Percentiles rank a stretch among this genome's conserved stretches.
phyloP scores from a whole-genome alignment of 1,139 yeast species.

The Suzukiozyma palmioleophila region DNA sequence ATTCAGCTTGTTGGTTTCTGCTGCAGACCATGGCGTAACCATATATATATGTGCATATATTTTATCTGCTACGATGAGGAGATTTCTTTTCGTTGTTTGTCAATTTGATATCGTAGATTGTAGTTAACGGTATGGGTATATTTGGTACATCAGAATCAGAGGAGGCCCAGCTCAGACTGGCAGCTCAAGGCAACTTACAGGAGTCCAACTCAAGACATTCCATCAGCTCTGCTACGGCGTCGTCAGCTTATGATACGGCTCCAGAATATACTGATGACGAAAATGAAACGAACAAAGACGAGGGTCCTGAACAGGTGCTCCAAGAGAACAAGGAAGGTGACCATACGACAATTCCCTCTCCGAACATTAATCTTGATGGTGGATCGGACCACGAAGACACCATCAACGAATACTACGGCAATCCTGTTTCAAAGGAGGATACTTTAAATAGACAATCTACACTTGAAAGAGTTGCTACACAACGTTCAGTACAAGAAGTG shows the following conservation, averaged over 20 bases:
- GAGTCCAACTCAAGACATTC: slow-evolving; percentile 12
- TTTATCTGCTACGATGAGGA: no score
- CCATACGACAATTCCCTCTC: not conserved
- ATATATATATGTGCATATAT: no score
- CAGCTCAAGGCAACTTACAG: slow-evolving; percentile 15
- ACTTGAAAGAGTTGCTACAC: slow-evolving; percentile 16
- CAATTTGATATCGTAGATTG: no score
- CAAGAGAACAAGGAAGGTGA: slow-evolving; percentile 1
- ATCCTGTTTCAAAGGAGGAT: slow-evolving; percentile 7
- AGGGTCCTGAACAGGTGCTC: slow-evolving; percentile 1
- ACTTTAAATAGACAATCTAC: slow-evolving; percentile 18
- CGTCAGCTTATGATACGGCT: slow-evolving; percentile 36
- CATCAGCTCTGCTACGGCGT: slow-evolving; percentile 14
- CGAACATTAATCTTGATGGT: not conserved
- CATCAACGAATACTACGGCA: not conserved
- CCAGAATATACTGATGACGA: slow-evolving; percentile 19
- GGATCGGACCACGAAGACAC: not conserved
- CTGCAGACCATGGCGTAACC: no score
- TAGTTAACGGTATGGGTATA: slow-evolving; percentile 15
- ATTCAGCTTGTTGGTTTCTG: no score
- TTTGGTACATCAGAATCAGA: slow-evolving; percentile 36
- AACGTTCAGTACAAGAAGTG: slow-evolving; percentile 15
- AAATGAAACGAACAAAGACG: not conserved
- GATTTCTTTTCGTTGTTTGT: not conserved
- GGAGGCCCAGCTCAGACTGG: slow-evolving; percentile 35